Conservation (phyloP, 257 asterid genomes). For the Primulina eburnea region DNA sequence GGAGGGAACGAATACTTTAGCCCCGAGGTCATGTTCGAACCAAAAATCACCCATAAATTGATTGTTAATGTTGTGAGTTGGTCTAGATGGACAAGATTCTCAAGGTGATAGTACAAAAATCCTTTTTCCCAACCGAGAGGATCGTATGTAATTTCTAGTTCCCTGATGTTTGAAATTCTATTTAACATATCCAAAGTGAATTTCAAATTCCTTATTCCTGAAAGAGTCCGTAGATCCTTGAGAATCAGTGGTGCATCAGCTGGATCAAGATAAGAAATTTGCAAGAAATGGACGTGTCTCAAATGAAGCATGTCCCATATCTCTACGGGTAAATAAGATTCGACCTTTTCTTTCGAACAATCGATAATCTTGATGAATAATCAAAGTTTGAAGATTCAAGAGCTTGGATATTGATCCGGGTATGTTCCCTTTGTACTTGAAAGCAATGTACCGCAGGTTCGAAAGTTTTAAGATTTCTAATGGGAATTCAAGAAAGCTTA, state of each 20-base stretch:
- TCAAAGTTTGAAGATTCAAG: conserved; percentile 14
- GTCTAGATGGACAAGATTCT: conserved; percentile 11
- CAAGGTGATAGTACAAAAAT: conserved; percentile 15
- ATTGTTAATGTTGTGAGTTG: background rate
- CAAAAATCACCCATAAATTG: background rate
- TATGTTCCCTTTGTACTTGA: conserved; percentile 15
- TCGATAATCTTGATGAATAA: conserved; percentile 1
- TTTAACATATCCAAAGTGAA: background rate
- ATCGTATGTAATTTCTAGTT: conserved; percentile 11
- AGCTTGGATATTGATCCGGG: conserved; percentile 23
- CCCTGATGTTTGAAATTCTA: conserved; percentile 14
- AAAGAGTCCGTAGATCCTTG: conserved; percentile 24
- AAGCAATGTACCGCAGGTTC: conserved; percentile 32
- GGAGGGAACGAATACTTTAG: conserved; percentile 2
- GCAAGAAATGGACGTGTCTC: conserved; percentile 17
- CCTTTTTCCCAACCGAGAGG: background rate
- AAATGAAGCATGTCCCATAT: conserved; percentile 27
- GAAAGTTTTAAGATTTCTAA: background rate
- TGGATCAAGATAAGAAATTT: background rate
- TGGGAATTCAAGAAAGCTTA: conserved; percentile 8
- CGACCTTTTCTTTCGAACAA: background rate
- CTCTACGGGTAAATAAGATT: conserved; percentile 18
- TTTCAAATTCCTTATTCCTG: background rate
- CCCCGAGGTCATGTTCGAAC: background rate
- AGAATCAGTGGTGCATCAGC: background rate